A percentile compares a stretch with the other conserved stretches of the same genome.
phyloP scores from a whole-genome alignment of 768 basidiomycete genomes.

The Tremella fuciformis region DNA sequence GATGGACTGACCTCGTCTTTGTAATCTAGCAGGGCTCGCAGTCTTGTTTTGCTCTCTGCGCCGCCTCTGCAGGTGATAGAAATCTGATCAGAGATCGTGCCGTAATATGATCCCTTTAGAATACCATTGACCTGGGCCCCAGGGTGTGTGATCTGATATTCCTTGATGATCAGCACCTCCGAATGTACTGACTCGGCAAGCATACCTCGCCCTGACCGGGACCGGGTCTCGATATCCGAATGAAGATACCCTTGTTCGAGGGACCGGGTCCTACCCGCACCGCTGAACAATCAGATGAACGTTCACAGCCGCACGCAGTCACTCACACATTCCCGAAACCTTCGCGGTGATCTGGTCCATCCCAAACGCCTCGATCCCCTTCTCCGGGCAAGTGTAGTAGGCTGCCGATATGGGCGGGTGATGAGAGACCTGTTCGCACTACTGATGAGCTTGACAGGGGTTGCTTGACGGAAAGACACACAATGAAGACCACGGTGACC shows the following conservation, averaged over 20 bases:
- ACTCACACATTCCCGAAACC: conserved; percentile 72
- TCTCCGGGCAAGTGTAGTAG: conserved; percentile 70
- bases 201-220: conserved; percentile 70
- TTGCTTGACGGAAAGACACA: conserved; percentile 30
- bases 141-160: conserved; percentile 86
- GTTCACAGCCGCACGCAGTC: neutral
- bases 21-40: conserved; percentile 84
- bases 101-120: conserved; percentile 83
- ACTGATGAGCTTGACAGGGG: neutral
- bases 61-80: conserved; percentile 73
- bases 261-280: conserved; percentile 62
- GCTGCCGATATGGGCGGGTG: conserved; percentile 93
- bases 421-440: conserved; percentile 92
- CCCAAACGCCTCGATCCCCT: conserved; percentile 68
- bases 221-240: conserved; percentile 69
- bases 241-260: conserved; percentile 82
- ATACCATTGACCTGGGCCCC: conserved; percentile 87
- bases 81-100: conserved; percentile 58
- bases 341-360: conserved; percentile 89
- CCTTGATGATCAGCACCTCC: conserved; percentile 17
- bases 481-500: conserved; percentile 69
- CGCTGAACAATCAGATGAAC: conserved; percentile 23
- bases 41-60: conserved; percentile 56
- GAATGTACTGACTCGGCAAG: too few species aligned
- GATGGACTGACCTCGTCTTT: conserved; percentile 82